Evolutionary conservation across 1,284 basidiomycete species (phyloP), one percentile per base, ranked within the genome.

Genomic region (Marasmius fiardii): DNA sequence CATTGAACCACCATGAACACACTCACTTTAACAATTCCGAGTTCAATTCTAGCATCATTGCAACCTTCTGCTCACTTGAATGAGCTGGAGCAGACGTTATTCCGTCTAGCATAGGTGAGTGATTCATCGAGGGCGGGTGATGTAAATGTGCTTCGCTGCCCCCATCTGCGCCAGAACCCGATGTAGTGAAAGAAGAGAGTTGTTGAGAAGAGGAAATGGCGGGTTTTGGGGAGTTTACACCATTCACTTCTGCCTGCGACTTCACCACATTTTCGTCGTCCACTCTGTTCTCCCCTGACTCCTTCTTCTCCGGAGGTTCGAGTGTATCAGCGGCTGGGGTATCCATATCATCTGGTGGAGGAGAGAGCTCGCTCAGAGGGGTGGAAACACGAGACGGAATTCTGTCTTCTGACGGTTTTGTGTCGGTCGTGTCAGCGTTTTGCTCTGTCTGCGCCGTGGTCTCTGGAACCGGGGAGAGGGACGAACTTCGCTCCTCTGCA

Each of bases 281-380:
- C 14, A 63, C 61, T 24, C 59, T 58, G 51, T 62, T 63, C 44
- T 61, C 53, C 31, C 58, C 62, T 43, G 68, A 64, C 52, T 69
- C 68, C 56, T 65, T 62, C 52, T 69, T 65, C 26, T 61, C 41
- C 52, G 68, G 65, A 53, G 60, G 53, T 23, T 57, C 57, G 44
- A 43, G 50, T 28, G 52, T 58, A 3, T 52, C 50, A 33, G 65
- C 66, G 37, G 55, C 53, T 37, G 63, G 65, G 33, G 66, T 64
- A 49, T 81, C 76, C 54, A 74, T 68, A 31, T 73, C 70, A 64
- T 83, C 82, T 48, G 81, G 78, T 0, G 82, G 77, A 6, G 83
- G 81, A 4, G 86, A 86, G 33, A 88, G 79, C 60, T 88, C 86
- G 61, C 83, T 87, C 65, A 88, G 79, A 3, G 86, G 86, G 0